A percentile compares a stretch with the other conserved stretches of the same genome.
Conservation (phyloP, 75 land plant genomes). For the Selaginella tamariscina region DNA sequence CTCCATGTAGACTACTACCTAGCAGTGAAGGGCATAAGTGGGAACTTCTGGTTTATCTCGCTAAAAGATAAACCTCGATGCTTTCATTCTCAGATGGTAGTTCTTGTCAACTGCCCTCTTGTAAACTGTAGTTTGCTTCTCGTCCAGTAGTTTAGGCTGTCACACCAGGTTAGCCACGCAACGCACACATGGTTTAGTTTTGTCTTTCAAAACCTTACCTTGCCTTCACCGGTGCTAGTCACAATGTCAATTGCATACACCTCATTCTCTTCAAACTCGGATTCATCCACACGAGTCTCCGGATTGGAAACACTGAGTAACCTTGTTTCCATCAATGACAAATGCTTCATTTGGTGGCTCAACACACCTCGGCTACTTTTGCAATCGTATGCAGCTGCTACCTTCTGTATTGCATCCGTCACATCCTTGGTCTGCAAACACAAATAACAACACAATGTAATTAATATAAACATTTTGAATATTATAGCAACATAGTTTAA, state of each 20-base stretch:
- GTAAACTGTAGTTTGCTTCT: slow-evolving; percentile 92
- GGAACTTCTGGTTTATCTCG: slow-evolving; percentile 90
- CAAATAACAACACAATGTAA: neutral
- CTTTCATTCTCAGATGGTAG: slow-evolving; percentile 93
- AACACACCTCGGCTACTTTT: slow-evolving; percentile 94
- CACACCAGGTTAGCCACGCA: slow-evolving; percentile 1
- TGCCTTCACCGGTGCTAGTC: slow-evolving; percentile 93
- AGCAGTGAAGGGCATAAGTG: slow-evolving; percentile 95
- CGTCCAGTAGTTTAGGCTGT: slow-evolving; percentile 94
- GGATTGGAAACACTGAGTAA: slow-evolving; percentile 78
- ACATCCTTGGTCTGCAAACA: slow-evolving; percentile 82
- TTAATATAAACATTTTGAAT: neutral
- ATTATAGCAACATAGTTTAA: no score
- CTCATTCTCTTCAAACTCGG: slow-evolving; percentile 98
- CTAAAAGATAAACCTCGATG: slow-evolving; percentile 93
- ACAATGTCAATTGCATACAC: slow-evolving; percentile 94
- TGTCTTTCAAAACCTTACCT: slow-evolving; percentile 33
- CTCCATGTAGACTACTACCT: slow-evolving; percentile 32
- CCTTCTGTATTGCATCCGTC: slow-evolving; percentile 94
- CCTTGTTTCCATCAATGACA: slow-evolving; percentile 95
- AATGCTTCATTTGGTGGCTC: slow-evolving; percentile 98
- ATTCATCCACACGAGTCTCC: slow-evolving; percentile 90
- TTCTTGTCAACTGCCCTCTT: slow-evolving; percentile 96
- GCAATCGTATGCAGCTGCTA: slow-evolving; percentile 98
- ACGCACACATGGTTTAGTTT: neutral